phyloP scores from a whole-genome alignment of 1,284 basidiomycete species.

The Melampsora larici-populina region DNA sequence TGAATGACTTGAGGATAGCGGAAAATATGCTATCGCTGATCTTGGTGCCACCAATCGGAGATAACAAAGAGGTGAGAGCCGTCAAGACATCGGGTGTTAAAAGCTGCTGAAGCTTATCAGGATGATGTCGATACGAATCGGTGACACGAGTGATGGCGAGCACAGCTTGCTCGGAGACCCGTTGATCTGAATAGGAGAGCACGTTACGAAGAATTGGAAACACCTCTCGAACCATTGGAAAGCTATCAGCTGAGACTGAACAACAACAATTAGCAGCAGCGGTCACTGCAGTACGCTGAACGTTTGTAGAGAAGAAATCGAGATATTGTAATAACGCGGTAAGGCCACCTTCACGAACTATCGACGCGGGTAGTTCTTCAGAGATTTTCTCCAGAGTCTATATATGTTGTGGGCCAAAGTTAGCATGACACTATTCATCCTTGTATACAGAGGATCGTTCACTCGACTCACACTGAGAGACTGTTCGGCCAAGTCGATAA shows the following conservation, averaged over 20 bases:
- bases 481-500: conserved; percentile 93
- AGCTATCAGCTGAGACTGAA: conserved; percentile 79
- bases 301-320: conserved; percentile 94
- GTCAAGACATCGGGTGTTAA: conserved; percentile 76
- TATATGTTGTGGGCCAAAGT: conserved; percentile 46
- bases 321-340: conserved; percentile 85
- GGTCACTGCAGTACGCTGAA: conserved; percentile 91
- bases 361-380: conserved; percentile 87
- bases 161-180: conserved; percentile 87
- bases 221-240: conserved; percentile 77
- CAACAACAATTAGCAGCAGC: conserved; percentile 93
- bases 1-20: conserved; percentile 76
- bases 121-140: conserved; percentile 78
- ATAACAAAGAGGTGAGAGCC: conserved; percentile 76
- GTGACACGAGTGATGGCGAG: conserved; percentile 86
- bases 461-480: conserved; percentile 75
- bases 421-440: conserved; percentile 17
- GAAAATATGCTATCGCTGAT: conserved; percentile 85
- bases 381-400: conserved; percentile 96
- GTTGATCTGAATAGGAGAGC: conserved; percentile 81
- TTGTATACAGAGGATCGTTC: conserved; percentile 9
- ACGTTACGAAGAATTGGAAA: conserved; percentile 90
- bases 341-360: conserved; percentile 87
- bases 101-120: conserved; percentile 75
- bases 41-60: conserved; percentile 69